Percentiles rank a stretch among this genome's conserved stretches.
Evolutionary conservation across 1,139 yeast genomes (phyloP).

Genomic region (Maudiozyma humilis): DNA sequence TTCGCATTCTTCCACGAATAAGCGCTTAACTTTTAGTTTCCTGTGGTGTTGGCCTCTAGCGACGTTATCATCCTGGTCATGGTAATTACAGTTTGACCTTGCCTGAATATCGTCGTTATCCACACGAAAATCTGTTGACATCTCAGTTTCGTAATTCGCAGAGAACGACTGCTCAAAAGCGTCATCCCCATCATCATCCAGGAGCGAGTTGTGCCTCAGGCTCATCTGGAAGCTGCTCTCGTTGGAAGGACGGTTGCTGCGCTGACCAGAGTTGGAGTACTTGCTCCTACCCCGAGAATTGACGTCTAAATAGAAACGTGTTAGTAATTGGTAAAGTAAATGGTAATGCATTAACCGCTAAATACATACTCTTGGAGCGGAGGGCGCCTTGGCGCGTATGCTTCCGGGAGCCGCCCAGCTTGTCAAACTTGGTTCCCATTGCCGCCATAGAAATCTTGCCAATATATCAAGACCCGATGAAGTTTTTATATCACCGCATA

Average conservation of each 20-base stretch:
- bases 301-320: too few relatives aligned
- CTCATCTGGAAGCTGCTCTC: constrained; percentile 15
- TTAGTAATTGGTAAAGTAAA: too few relatives aligned
- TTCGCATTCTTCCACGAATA: not conserved
- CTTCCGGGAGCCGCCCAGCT: constrained; percentile 5
- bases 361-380: constrained; percentile 3
- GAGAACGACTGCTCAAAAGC: constrained; percentile 3
- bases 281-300: not conserved
- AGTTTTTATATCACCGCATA: too few relatives aligned
- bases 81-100: too few relatives aligned
- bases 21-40: constrained; percentile 1
- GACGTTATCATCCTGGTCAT: too few relatives aligned
- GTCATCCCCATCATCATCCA: constrained; percentile 18
- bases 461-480: too few relatives aligned
- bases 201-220: constrained; percentile 17
- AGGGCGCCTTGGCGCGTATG: not conserved
- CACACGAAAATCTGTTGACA: constrained; percentile 6
- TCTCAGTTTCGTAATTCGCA: not conserved
- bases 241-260: constrained; percentile 4
- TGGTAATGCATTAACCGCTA: too few relatives aligned
- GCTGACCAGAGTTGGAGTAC: not conserved
- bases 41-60: not conserved
- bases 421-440: constrained; percentile 8
- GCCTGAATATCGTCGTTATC: constrained; percentile 14
- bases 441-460: too few relatives aligned